These are phyloP conservation scores for Basipetospora chlamydospora DNA, from an alignment of 2,329 filamentous ascomycete species.

Conservation along the genomic window DNA sequence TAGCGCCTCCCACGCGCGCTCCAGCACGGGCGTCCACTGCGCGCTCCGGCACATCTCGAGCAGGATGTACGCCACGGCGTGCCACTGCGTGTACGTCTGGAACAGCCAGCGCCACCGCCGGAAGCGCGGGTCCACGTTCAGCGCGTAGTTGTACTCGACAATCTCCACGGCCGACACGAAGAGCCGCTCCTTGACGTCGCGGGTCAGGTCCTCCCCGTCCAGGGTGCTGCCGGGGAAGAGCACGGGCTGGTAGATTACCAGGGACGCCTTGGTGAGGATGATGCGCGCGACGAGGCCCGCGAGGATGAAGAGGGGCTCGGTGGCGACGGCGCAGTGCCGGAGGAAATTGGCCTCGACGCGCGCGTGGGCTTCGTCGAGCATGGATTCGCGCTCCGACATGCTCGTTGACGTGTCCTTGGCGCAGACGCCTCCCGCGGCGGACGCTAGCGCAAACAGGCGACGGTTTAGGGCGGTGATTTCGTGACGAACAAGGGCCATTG, in stretches of 20 bases:
- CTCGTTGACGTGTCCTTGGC: slow-evolving; percentile 15
- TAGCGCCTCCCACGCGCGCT: slow-evolving; percentile 34
- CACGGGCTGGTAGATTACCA: slow-evolving; percentile 62
- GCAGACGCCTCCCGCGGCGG: slow-evolving; percentile 18
- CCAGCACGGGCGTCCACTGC: slow-evolving; percentile 33
- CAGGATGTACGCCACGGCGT: slow-evolving; percentile 33
- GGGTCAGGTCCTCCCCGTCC: slow-evolving; percentile 39
- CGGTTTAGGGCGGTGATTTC: slow-evolving; percentile 31
- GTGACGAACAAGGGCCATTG: slow-evolving; percentile 31
- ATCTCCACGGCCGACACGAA: slow-evolving; percentile 62
- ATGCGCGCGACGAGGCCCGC: slow-evolving; percentile 53
- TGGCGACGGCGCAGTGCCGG: slow-evolving; percentile 31
- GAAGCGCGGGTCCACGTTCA: slow-evolving; percentile 42
- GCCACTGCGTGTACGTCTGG: slow-evolving; percentile 36
- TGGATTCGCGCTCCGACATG: slow-evolving; percentile 22
- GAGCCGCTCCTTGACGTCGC: slow-evolving; percentile 51
- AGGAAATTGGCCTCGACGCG: slow-evolving; percentile 42
- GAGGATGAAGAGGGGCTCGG: slow-evolving; percentile 48
- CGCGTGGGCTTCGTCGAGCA: slow-evolving; percentile 37
- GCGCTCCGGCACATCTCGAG: slow-evolving; percentile 30
- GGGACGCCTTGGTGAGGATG: slow-evolving; percentile 64
- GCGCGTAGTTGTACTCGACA: slow-evolving; percentile 50
- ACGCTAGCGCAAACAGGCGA: slow-evolving; percentile 18
- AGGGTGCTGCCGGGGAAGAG: slow-evolving; percentile 45
- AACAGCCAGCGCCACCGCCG: slow-evolving; percentile 34